phyloP scores from a whole-genome alignment of 441 rosid genomes.

The Pelargonium cotyledonis region DNA sequence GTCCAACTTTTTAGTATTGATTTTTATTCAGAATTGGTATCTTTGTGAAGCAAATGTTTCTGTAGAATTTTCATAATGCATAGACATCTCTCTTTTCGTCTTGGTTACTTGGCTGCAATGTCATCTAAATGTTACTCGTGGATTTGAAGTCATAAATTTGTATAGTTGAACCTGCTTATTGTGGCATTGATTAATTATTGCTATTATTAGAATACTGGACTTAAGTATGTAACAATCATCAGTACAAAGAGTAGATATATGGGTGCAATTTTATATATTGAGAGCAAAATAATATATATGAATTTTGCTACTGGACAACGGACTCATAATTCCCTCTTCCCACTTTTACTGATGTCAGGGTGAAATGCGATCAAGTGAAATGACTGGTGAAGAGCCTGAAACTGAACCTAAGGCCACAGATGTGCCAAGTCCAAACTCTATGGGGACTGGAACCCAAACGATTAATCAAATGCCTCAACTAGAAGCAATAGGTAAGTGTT shows the following conservation, averaged over 20 bases:
- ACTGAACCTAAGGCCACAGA: conserved; percentile 37
- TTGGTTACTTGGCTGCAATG: background rate
- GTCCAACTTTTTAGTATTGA: no score
- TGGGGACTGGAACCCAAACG: conserved; percentile 40
- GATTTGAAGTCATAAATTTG: background rate
- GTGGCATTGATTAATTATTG: background rate
- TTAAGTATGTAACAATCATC: background rate
- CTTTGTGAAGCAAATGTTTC: no score
- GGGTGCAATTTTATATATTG: background rate
- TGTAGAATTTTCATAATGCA: no score
- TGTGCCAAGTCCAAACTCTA: conserved; percentile 27
- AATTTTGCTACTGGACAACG: background rate
- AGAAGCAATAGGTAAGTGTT: conserved; percentile 51
- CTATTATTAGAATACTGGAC: background rate
- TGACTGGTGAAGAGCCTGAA: conserved; percentile 50
- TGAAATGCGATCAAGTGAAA: conserved; percentile 37
- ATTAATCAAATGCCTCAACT: conserved; percentile 55
- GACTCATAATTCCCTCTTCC: conserved; percentile 1
- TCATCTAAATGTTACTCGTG: background rate
- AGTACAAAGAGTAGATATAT: background rate
- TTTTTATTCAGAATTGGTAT: no score
- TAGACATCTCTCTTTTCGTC: background rate
- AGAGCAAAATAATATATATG: background rate
- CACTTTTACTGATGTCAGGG: conserved; percentile 30
- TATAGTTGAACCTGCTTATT: background rate